Evolutionary conservation across 1,139 yeast genomes (phyloP), one percentile per base, ranked within the genome.

Genomic region (Pneumocystis murina): DNA sequence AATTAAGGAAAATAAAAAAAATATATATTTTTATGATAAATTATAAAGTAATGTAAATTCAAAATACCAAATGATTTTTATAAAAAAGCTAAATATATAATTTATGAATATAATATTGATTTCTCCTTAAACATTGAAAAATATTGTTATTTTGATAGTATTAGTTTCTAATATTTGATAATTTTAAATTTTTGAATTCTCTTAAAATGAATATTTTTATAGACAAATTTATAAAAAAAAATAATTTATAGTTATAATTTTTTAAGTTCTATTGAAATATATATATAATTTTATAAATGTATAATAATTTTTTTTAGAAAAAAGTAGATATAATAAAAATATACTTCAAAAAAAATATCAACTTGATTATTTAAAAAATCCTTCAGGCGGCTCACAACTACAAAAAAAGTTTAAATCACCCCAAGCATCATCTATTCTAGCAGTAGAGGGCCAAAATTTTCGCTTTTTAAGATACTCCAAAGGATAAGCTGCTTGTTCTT

Each of bases 361-460:
- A n/a, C 20, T 41, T 17, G 24, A 17, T 17, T 33, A 33, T 33
- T 41, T 41, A n/a, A 41, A 41, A 41, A 41, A 41, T 17, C 20
- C 28, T 17, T 41, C 20, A 41, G 54, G 24, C 16, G 77, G 76
- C 62, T 76, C 79, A 65, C 98, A 92, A 40, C 96, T 90, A 77
- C 98, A 92, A 77, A 91, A 80, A 76, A 92, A 80, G 77, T 92
- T 86, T 81, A 86, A 78, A 74, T 92, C 98, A 68, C 98, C 98
- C 72, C 85, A 91, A 12, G 95, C 85, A 73, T 92, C 98, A 74
- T 92, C 95, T 67, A 92, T 80, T 75, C 97, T 83, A 17, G 96
- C 82, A 60, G 90, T 96, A 0, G 91, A 79, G 59, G 98, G 97
- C 98, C 98, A 92, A 75, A 91, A 87, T 76, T 92, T 92, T 74